phyloP scores from a whole-genome alignment of 306 rosid genomes.

The Prunus davidiana region DNA sequence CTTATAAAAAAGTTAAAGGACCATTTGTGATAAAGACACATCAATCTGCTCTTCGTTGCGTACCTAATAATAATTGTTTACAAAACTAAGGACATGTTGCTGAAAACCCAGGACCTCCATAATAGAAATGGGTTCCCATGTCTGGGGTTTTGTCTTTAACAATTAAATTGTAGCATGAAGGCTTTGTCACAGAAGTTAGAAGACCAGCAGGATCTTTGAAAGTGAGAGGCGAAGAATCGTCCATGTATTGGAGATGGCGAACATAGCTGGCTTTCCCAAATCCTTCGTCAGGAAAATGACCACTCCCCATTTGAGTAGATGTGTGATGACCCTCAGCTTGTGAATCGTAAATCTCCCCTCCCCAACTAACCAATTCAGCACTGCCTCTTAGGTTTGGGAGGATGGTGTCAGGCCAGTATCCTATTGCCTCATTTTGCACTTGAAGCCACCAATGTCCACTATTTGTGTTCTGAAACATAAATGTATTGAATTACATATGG shows the following conservation, averaged over 20 bases:
- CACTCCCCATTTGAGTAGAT: constrained; percentile 33
- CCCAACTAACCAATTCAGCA: not conserved
- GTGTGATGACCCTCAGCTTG: constrained; percentile 8
- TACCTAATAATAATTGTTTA: too few relatives aligned
- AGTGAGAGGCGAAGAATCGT: not conserved
- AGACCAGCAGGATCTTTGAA: not conserved
- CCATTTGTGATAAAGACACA: too few relatives aligned
- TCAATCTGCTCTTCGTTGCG: too few relatives aligned
- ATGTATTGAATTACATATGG: not conserved
- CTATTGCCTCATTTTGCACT: not conserved
- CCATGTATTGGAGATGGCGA: constrained; percentile 10
- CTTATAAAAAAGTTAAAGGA: too few relatives aligned
- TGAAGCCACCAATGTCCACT: constrained; percentile 31
- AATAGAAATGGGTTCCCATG: constrained; percentile 13
- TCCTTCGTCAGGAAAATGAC: constrained; percentile 23
- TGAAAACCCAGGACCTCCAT: constrained; percentile 28
- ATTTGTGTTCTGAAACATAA: constrained; percentile 1
- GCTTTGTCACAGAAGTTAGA: not conserved
- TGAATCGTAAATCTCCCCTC: constrained; percentile 22
- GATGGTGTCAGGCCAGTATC: constrained; percentile 31
- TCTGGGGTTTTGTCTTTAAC: not conserved
- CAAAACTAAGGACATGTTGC: not conserved
- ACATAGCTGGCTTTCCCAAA: constrained; percentile 21
- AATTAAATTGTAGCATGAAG: constrained; percentile 16
- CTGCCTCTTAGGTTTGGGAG: not conserved